A percentile compares a stretch with the other conserved stretches of the same genome.
Evolutionary conservation across 1,139 yeast genomes (phyloP).

Genomic region (Diutina neorugosa): DNA sequence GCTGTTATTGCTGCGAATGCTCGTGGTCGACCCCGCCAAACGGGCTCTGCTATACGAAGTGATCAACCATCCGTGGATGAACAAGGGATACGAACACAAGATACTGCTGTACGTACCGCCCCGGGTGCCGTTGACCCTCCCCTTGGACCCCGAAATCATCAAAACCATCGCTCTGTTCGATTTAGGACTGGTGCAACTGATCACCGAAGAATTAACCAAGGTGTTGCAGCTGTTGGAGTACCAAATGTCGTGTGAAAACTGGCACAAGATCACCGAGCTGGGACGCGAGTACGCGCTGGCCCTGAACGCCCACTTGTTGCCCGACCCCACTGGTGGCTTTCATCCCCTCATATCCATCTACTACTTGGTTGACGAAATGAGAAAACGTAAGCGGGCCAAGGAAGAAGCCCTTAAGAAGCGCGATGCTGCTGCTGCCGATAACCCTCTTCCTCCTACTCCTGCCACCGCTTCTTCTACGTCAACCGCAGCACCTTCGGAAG

Average conservation of each 20-base stretch:
- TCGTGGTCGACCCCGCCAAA: constrained; percentile 75
- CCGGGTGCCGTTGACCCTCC: constrained; percentile 61
- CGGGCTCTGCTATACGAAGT: constrained; percentile 77
- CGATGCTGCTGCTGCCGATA: constrained; percentile 5
- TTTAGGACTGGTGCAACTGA: constrained; percentile 55
- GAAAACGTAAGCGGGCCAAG: constrained; percentile 54
- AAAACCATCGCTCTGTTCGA: constrained; percentile 71
- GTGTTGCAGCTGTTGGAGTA: constrained; percentile 62
- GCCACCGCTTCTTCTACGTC: neutral
- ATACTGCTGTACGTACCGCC: constrained; percentile 65
- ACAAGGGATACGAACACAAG: constrained; percentile 69
- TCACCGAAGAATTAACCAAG: constrained; percentile 43
- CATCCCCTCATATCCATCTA: constrained; percentile 86
- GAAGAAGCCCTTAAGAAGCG: constrained; percentile 27
- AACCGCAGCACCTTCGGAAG: neutral
- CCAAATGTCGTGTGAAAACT: constrained; percentile 47
- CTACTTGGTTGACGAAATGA: constrained; percentile 75
- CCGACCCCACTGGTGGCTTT: constrained; percentile 81
- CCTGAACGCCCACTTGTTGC: constrained; percentile 27
- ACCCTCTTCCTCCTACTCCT: too few species aligned
- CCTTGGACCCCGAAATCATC: constrained; percentile 61
- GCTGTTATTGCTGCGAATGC: constrained; percentile 77
- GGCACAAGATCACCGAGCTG: constrained; percentile 33
- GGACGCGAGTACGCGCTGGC: constrained; percentile 33
- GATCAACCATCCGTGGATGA: constrained; percentile 90